phyloP scores from a whole-genome alignment of 768 basidiomycete species.

The button mushroom (Agaricus bisporus) region DNA sequence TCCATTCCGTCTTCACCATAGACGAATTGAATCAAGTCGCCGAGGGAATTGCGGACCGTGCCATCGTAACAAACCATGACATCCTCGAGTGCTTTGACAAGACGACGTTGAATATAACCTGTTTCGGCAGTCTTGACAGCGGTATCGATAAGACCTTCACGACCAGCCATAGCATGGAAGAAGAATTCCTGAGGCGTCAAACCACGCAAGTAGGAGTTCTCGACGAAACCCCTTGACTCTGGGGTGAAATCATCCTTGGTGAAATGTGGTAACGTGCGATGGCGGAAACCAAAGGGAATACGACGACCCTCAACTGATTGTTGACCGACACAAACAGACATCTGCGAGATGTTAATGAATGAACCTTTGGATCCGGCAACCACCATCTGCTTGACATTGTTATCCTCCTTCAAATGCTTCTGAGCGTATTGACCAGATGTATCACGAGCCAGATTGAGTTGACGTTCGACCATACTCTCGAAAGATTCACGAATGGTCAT shows the following conservation, averaged over 20 bases:
- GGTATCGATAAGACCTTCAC: conserved; percentile 98
- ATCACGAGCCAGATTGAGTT: conserved; percentile 94
- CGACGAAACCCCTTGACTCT: conserved; percentile 96
- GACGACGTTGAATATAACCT: conserved; percentile 95
- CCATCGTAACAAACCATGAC: conserved; percentile 98
- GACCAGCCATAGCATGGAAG: conserved; percentile 99
- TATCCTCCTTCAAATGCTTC: conserved; percentile 95
- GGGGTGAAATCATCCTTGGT: conserved; percentile 98
- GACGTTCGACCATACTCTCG: conserved; percentile 85
- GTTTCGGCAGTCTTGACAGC: conserved; percentile 99
- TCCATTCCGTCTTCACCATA: conserved; percentile 99
- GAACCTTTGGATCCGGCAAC: conserved; percentile 98
- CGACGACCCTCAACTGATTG: conserved; percentile 98
- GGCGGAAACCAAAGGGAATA: conserved; percentile 96
- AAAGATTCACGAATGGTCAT: conserved; percentile 99
- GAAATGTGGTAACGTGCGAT: conserved; percentile 95
- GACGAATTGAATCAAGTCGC: conserved; percentile 92
- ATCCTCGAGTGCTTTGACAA: conserved; percentile 97
- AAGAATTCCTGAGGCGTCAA: conserved; percentile 98
- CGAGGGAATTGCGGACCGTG: conserved; percentile 94
- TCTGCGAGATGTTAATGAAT: conserved; percentile 99
- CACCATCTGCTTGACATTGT: conserved; percentile 99
- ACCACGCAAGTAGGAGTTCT: conserved; percentile 96
- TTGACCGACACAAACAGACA: conserved; percentile 99
- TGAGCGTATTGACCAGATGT: conserved; percentile 95